phyloP scores from a whole-genome alignment of 2,329 filamentous ascomycete genomes.

The Orbilia quercus region DNA sequence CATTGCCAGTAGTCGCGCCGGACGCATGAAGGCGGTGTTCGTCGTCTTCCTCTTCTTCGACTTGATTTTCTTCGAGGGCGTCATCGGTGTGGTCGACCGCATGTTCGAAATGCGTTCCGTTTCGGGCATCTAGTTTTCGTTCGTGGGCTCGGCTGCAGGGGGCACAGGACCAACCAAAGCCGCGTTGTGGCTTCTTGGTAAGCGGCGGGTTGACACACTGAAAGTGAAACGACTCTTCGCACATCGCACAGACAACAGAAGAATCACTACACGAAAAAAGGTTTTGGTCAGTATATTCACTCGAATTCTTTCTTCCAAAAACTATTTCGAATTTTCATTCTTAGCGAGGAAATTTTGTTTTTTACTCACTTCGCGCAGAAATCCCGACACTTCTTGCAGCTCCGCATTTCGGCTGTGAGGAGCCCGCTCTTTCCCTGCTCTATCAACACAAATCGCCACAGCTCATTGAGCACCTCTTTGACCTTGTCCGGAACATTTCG shows the following conservation, averaged over 20 bases:
- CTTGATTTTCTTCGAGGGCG: conserved; percentile 68
- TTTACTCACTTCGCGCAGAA: conserved; percentile 86
- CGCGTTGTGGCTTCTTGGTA: conserved; percentile 93
- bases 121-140: conserved; percentile 86
- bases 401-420: conserved; percentile 93
- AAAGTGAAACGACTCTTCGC: conserved; percentile 84
- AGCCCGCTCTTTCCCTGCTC: conserved; percentile 95
- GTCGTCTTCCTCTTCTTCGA: conserved; percentile 74
- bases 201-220: conserved; percentile 92
- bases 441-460: conserved; percentile 95
- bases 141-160: conserved; percentile 97
- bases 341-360: not conserved
- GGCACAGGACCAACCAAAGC: conserved; percentile 97
- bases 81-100: conserved; percentile 36
- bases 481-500: conserved; percentile 96
- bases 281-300: conserved; percentile 10
- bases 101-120: conserved; percentile 65
- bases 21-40: conserved; percentile 63
- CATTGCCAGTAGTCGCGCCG: conserved; percentile 43
- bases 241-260: conserved; percentile 55
- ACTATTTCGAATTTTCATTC: not conserved
- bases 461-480: conserved; percentile 93
- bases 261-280: conserved; percentile 40
- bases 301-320: not conserved
- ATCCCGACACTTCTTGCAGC: conserved; percentile 88